phyloP scores from a whole-genome alignment of 352 stramenopile species.

The Phytopythium chamaehyphon region DNA sequence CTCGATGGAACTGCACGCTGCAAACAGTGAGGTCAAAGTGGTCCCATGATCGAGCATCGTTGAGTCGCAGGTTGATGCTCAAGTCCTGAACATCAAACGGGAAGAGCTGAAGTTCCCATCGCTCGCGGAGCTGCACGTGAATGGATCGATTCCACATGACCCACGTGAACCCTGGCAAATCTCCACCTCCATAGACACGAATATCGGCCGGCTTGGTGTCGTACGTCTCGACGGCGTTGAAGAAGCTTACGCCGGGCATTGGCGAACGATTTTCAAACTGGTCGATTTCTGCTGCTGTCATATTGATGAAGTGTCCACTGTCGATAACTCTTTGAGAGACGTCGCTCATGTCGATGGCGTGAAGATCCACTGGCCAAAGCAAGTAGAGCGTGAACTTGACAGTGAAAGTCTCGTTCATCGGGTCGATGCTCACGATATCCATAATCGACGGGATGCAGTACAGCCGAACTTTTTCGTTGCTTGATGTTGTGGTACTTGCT shows the following conservation, averaged over 20 bases:
- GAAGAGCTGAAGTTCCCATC: slow-evolving; percentile 15
- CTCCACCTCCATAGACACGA: slow-evolving; percentile 10
- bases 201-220: slow-evolving; percentile 13
- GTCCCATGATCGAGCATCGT: slow-evolving; percentile 11
- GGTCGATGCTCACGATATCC: slow-evolving; percentile 20
- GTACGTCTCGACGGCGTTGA: slow-evolving; percentile 15
- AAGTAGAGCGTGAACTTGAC: slow-evolving; percentile 20
- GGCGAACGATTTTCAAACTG: slow-evolving; percentile 10
- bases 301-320: slow-evolving; percentile 8
- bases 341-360: slow-evolving; percentile 6
- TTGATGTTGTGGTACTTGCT: neutral
- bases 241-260: slow-evolving; percentile 11
- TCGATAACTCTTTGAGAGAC: slow-evolving; percentile 10
- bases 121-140: slow-evolving; percentile 13
- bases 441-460: slow-evolving; percentile 18
- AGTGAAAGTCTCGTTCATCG: slow-evolving; percentile 18
- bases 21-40: slow-evolving; percentile 15
- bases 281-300: slow-evolving; percentile 10
- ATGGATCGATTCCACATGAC: slow-evolving; percentile 15
- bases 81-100: slow-evolving; percentile 21
- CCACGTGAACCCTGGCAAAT: slow-evolving; percentile 9
- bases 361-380: slow-evolving; percentile 13
- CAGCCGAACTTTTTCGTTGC: slow-evolving; percentile 2
- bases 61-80: slow-evolving; percentile 11
- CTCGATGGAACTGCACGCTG: slow-evolving; percentile 10